phyloP scores from a whole-genome alignment of 2,329 filamentous ascomycete species.

The Epichloe gansuensis region DNA sequence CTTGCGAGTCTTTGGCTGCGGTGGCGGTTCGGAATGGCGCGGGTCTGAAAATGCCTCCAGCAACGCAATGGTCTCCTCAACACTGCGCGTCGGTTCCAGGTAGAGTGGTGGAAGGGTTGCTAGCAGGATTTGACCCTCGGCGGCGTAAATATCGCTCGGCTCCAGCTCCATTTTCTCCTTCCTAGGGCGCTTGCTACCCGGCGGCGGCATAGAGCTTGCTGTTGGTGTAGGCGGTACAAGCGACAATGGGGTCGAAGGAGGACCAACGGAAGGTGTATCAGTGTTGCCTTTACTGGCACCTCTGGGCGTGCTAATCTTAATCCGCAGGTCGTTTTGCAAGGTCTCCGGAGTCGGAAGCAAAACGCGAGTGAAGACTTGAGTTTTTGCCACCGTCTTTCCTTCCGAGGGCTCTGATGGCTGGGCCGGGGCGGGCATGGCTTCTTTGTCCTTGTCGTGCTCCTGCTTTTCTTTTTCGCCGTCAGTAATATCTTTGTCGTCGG shows the following conservation, averaged over 20 bases:
- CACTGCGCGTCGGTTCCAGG: slow-evolving; percentile 59
- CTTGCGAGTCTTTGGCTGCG: slow-evolving; percentile 80
- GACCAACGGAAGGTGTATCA: slow-evolving; percentile 31
- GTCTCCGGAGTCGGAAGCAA: slow-evolving; percentile 73
- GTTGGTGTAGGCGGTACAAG: slow-evolving; percentile 50
- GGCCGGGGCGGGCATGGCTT: slow-evolving; percentile 42
- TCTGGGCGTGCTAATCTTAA: slow-evolving; percentile 62
- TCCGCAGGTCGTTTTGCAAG: slow-evolving; percentile 59
- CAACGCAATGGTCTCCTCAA: slow-evolving; percentile 56
- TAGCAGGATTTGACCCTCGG: slow-evolving; percentile 64
- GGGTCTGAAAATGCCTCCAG: slow-evolving; percentile 63
- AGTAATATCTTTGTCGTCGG: slow-evolving; percentile 20
- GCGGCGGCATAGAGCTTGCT: slow-evolving; percentile 42
- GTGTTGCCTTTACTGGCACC: slow-evolving; percentile 21
- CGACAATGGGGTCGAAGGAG: slow-evolving; percentile 55
- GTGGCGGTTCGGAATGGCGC: slow-evolving; percentile 62
- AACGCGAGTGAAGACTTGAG: slow-evolving; percentile 63
- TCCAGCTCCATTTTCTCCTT: slow-evolving; percentile 64
- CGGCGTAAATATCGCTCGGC: slow-evolving; percentile 55
- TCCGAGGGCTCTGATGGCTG: slow-evolving; percentile 31
- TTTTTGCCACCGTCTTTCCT: slow-evolving; percentile 31
- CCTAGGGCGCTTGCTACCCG: slow-evolving; percentile 60
- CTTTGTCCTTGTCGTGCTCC: slow-evolving; percentile 37
- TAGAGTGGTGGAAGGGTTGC: slow-evolving; percentile 63
- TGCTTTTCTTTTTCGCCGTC: slow-evolving; percentile 18